Base-by-base conservation (phyloP, 495 filamentous ascomycete species). In the Trichocladium uniseriatum region DNA sequence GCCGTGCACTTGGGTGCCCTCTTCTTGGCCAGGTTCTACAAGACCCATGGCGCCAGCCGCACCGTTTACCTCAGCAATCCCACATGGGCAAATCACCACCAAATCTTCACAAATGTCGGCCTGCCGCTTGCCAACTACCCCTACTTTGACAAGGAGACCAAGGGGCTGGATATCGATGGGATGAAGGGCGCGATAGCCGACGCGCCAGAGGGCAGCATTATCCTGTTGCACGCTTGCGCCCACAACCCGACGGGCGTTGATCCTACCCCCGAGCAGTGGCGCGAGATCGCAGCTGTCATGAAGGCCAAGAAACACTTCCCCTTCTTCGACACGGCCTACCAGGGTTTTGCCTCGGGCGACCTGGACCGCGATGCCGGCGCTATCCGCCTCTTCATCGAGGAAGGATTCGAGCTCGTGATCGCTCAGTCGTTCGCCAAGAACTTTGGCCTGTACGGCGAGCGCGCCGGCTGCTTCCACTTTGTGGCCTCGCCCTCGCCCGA, bases 371-470 rank as follows among this genome's bases (percentile, higher is more conserved):
- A 99, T 64, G 86, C 86, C 41, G 89, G 85, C 78, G 88, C 91
- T 27, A 81, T 99, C 57, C 84, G 86, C 32, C 85, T 95, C 73
- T 99, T 99, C 62, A 74, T 96, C 61, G 81, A 88, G 58, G 80
- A 94, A 65, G 94, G 92, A 38, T 96, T 97, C 73, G 92, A 99
- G 76, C 78, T 96, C 28, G 85, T 89, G 59, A 79, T 97, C 47
- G 94, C 92, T 5, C 91, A 99, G 74, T 91, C 85, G 19, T 99
- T 95, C 65, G 90, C 92, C 53, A 98, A 99, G 78, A 99, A 99
- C 78, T 94, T 99, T 61, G 92, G 92, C 51, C 77, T 99, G 18
- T 99, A 99, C 65, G 91, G 91, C 53, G 84, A 99, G 75, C 87
- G 92, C 55, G 89, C 88, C 5, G 92, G 92, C 29, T 90, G 86